Conservation (phyloP, 2,329 filamentous ascomycete species). For the Fusarium dimerum region DNA sequence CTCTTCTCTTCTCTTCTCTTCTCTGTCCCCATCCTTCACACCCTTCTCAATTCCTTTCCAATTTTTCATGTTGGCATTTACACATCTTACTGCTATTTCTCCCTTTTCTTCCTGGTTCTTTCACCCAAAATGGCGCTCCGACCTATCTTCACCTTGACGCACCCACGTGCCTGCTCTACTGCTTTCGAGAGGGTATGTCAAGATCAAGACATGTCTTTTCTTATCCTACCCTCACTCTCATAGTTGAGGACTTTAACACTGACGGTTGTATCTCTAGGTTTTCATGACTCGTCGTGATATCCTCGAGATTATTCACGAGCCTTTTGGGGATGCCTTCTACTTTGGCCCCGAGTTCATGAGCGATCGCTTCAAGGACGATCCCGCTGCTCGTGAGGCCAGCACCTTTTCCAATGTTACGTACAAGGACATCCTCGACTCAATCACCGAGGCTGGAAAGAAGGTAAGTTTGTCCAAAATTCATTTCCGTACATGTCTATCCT, state of each 20-base stretch:
- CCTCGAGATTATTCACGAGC: conserved; percentile 86
- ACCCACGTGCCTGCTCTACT: conserved; percentile 92
- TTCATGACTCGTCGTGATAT: conserved; percentile 92
- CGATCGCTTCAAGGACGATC: conserved; percentile 73
- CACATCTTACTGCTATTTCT: conserved; percentile 29
- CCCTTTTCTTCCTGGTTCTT: conserved; percentile 32
- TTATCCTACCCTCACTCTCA: not conserved
- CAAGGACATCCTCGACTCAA: conserved; percentile 73
- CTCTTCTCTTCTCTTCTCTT: no score
- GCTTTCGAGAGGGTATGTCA: conserved; percentile 85
- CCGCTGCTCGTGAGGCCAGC: conserved; percentile 53
- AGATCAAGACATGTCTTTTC: conserved; percentile 2
- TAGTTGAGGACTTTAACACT: conserved; percentile 2
- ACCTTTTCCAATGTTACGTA: conserved; percentile 73
- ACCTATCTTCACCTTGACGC: conserved; percentile 89
- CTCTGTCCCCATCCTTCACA: conserved; percentile 9
- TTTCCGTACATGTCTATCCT: no score
- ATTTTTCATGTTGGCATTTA: conserved; percentile 30
- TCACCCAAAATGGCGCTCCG: conserved; percentile 59
- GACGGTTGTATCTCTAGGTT: conserved; percentile 56
- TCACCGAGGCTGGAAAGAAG: conserved; percentile 73
- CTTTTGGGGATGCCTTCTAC: conserved; percentile 96
- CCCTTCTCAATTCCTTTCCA: conserved; percentile 12
- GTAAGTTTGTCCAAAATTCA: conserved; percentile 48
- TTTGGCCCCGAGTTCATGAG: conserved; percentile 89